Percentiles rank a stretch among this genome's conserved stretches.
Evolutionary conservation across 23 red algal genomes (phyloP).

Genomic region (Cyanidium caldarium): DNA sequence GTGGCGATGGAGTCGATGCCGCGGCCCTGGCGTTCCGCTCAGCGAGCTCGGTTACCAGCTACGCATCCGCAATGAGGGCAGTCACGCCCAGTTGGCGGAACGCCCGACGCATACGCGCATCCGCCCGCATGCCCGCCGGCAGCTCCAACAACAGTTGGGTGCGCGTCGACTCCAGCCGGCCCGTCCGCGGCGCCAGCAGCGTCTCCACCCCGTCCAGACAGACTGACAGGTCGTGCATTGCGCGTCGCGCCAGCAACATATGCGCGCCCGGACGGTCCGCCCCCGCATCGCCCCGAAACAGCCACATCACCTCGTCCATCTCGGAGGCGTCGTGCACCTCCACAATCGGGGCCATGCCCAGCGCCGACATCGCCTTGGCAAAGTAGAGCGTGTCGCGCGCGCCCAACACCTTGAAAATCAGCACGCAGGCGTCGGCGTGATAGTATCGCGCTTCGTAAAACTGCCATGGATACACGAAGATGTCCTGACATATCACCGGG

Average conservation of each 20-base stretch:
- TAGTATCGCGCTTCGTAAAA: background rate
- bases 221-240: background rate
- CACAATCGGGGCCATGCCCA: background rate
- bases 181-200: background rate
- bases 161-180: background rate
- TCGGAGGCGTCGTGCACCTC: background rate
- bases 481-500: background rate
- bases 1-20: background rate
- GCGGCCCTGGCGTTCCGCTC: no score
- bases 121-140: background rate
- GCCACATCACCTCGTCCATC: background rate
- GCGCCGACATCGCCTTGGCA: background rate
- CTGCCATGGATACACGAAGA: slow-evolving; percentile 7
- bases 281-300: background rate
- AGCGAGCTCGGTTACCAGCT: no score
- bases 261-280: background rate
- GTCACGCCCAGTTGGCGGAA: no score
- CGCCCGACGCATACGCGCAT: no score
- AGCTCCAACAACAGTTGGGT: background rate
- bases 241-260: background rate
- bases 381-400: background rate
- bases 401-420: background rate
- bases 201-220: background rate
- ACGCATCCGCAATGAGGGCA: no score
- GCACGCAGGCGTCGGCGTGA: background rate